These are phyloP conservation scores for Diplodia sapinea DNA, from an alignment of 2,329 filamentous ascomycete genomes.

Conservation along the genomic window DNA sequence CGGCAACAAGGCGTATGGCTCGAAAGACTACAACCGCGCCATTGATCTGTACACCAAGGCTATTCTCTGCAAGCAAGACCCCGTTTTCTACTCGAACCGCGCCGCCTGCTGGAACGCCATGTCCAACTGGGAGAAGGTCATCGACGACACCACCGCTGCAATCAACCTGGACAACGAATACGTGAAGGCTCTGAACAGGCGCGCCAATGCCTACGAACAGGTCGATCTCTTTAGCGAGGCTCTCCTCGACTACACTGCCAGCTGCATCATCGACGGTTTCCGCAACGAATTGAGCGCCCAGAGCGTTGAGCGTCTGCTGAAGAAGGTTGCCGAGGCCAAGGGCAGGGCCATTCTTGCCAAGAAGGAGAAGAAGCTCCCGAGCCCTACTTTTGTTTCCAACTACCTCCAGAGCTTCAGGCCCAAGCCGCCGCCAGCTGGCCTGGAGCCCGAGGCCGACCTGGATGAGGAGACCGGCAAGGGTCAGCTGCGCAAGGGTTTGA, in stretches of 20 bases:
- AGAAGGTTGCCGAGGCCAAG: constrained; percentile 96
- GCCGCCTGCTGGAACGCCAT: constrained; percentile 96
- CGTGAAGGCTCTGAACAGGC: constrained; percentile 95
- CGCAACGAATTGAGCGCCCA: constrained; percentile 87
- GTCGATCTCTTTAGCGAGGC: constrained; percentile 90
- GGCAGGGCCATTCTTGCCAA: constrained; percentile 83
- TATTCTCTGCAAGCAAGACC: constrained; percentile 94
- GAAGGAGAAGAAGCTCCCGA: constrained; percentile 86
- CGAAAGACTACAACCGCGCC: constrained; percentile 90
- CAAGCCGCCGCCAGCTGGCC: constrained; percentile 76
- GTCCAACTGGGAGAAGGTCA: constrained; percentile 91
- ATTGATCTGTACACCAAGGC: constrained; percentile 96
- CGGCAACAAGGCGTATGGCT: constrained; percentile 94
- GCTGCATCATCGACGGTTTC: constrained; percentile 98
- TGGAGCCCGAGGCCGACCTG: constrained; percentile 82
- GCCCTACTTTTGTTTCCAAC: constrained; percentile 96
- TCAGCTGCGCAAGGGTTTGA: constrained; percentile 82
- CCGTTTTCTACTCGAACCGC: constrained; percentile 98
- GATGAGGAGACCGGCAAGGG: constrained; percentile 79
- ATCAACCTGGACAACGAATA: constrained; percentile 94
- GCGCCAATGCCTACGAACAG: constrained; percentile 96
- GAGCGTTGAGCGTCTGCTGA: constrained; percentile 88
- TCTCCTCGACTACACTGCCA: constrained; percentile 95
- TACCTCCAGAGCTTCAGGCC: constrained; percentile 98
- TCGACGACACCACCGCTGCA: constrained; percentile 95